Evolutionary conservation across 108 stramenopile genomes (phyloP).

Genomic region (Parmales sp.): DNA sequence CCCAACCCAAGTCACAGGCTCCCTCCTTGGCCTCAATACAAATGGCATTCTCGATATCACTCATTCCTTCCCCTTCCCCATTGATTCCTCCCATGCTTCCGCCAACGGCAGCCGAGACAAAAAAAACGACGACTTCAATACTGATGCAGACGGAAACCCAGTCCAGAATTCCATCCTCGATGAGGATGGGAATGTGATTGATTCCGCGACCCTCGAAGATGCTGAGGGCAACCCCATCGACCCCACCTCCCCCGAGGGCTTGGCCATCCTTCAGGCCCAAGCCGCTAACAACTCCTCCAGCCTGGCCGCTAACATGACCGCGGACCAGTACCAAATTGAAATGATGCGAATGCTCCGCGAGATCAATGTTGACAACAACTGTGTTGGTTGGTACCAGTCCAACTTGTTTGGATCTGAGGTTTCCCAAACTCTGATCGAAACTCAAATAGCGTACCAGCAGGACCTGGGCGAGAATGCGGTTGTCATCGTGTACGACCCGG

Average conservation of each 20-base stretch:
- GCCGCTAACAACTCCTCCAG: constrained; percentile 54
- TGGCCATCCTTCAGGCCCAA: constrained; percentile 8
- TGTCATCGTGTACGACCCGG: constrained; percentile 92
- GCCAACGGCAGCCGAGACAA: constrained; percentile 39
- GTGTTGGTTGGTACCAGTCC: constrained; percentile 98
- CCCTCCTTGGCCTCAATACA: constrained; percentile 81
- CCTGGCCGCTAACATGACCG: constrained; percentile 43
- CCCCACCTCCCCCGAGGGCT: neutral
- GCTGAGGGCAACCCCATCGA: neutral
- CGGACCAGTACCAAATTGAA: constrained; percentile 81
- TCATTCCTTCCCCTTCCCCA: constrained; percentile 81
- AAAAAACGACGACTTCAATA: constrained; percentile 30
- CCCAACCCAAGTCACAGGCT: constrained; percentile 85
- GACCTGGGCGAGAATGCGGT: constrained; percentile 87
- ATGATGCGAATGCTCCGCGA: constrained; percentile 98
- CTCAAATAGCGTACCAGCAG: constrained; percentile 86
- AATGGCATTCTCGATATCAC: constrained; percentile 73
- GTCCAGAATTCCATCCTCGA: too few relatives aligned
- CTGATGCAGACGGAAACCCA: constrained; percentile 27
- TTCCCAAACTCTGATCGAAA: constrained; percentile 68
- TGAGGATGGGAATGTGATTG: neutral
- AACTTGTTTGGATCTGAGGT: constrained; percentile 92
- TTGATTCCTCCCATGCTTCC: too few relatives aligned
- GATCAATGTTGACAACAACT: constrained; percentile 97
- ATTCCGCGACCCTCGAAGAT: neutral